Conservation (phyloP, 106 monocot species). For the Iris macrosiphon region DNA sequence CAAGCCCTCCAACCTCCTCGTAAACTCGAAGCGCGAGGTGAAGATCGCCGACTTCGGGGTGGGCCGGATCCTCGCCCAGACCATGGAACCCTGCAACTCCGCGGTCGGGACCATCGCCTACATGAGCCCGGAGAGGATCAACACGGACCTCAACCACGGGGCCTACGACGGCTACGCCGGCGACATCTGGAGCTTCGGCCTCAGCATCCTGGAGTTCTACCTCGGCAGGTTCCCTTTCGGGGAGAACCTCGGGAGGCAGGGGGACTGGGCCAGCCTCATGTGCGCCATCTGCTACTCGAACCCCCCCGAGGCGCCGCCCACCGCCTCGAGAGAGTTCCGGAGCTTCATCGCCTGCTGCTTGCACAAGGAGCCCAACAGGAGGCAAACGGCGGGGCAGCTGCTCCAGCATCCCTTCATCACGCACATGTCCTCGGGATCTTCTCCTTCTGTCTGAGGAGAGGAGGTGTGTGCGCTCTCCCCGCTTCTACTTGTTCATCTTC, state of each 20-base stretch:
- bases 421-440: background rate
- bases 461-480: too few species aligned
- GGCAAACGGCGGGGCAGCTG: slow-evolving; percentile 47
- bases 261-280: slow-evolving; percentile 90
- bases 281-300: slow-evolving; percentile 72
- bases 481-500: too few species aligned
- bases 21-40: slow-evolving; percentile 46
- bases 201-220: slow-evolving; percentile 89
- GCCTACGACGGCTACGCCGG: slow-evolving; percentile 79
- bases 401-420: slow-evolving; percentile 82
- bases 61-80: slow-evolving; percentile 71
- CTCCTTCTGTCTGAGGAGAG: background rate
- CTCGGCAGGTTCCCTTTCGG: slow-evolving; percentile 76
- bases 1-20: slow-evolving; percentile 84
- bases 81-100: slow-evolving; percentile 96
- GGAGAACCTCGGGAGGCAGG: slow-evolving; percentile 61
- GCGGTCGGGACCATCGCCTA: slow-evolving; percentile 91
- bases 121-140: slow-evolving; percentile 95
- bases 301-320: slow-evolving; percentile 56
- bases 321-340: slow-evolving; percentile 60
- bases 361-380: slow-evolving; percentile 52
- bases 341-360: slow-evolving; percentile 65
- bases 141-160: slow-evolving; percentile 86
- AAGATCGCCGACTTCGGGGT: slow-evolving; percentile 99
- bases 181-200: slow-evolving; percentile 95